Evolutionary conservation across 75 land plant genomes (phyloP).

Genomic region (Larix kaempferi): DNA sequence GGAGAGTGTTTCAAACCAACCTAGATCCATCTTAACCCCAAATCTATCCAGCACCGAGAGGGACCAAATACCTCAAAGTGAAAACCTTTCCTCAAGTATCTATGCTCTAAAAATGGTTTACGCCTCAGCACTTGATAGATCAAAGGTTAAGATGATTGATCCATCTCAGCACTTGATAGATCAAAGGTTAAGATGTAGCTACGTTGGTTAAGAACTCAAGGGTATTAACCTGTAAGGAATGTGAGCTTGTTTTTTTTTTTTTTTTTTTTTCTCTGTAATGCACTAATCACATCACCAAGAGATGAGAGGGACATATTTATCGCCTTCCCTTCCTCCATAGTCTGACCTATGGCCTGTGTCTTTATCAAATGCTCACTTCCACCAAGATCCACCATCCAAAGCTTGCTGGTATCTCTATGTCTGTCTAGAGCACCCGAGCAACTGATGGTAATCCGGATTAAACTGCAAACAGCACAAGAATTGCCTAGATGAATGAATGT

Average conservation of each 20-base stretch:
- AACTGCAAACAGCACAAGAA: conserved; percentile 27
- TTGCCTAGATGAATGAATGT: neutral
- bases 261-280: no score
- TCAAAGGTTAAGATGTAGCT: no score
- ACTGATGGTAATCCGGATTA: conserved; percentile 45
- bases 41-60: no score
- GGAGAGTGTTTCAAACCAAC: no score
- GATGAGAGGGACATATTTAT: conserved; percentile 92
- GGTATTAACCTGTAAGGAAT: conserved; percentile 71
- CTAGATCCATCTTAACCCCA: no score
- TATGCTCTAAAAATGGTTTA: no score
- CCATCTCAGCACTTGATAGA: no score
- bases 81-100: no score
- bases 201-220: no score
- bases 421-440: conserved; percentile 32
- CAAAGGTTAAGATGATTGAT: no score
- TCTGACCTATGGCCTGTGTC: conserved; percentile 74
- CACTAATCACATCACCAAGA: conserved; percentile 85
- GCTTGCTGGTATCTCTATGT: conserved; percentile 48
- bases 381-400: conserved; percentile 94
- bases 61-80: no score
- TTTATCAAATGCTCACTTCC: conserved; percentile 83
- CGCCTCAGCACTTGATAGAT: no score
- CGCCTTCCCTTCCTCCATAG: conserved; percentile 80
- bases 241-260: conserved; percentile 55